Evolutionary conservation across 805 yeast genomes (phyloP), one percentile per base, ranked within the genome.

Genomic region (Candida insectalens): DNA sequence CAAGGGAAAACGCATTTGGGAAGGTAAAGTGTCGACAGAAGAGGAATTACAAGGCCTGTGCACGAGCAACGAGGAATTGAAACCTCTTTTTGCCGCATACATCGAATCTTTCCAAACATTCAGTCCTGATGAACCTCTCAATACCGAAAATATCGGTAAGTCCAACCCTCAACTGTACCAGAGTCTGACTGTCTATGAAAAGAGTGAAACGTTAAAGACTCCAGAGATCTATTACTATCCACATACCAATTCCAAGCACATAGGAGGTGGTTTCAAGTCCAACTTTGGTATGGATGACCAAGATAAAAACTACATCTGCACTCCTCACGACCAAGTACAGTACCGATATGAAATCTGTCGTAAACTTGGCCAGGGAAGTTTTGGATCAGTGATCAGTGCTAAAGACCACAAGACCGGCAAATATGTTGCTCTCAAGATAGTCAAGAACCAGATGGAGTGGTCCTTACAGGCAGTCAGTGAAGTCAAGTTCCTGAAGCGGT

Each of bases 391-490:
- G 2, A 59, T 81, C 5, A 63, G 70, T 36, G 79, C 87, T 39
- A 51, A 57, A 16, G 95, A 85, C 56, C 82, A 79, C 48, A 77
- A 77, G 47, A 57, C 57, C 4, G 66, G 72, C 5, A 58, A 58
- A 18, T 35, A 63, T 8, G 80, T 77, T n/a, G 94, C 95, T 0
- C 62, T 85, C 15, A 84, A 84, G 47, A 71, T 84, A 23, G 77
- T 85, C 41, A 76, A 81, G 38, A 82, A 80, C 51, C 77, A 82
- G 34, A 65, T 76, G 37, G 70, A 77, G 37, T 76, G 87, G 75
- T 73, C 83, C 2, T 54, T 80, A 28, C 95, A 85, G 56, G 84
- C 92, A 0, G 69, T 79, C 25, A 71, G 76, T 40, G 95, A 84
- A 51, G 81, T 83, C 17, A 77, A 77, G 42, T 65, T 81, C 45